Evolutionary conservation across 495 filamentous ascomycete species (phyloP), one percentile per base, ranked within the genome.

Genomic region (Parathielavia hyrcaniae): DNA sequence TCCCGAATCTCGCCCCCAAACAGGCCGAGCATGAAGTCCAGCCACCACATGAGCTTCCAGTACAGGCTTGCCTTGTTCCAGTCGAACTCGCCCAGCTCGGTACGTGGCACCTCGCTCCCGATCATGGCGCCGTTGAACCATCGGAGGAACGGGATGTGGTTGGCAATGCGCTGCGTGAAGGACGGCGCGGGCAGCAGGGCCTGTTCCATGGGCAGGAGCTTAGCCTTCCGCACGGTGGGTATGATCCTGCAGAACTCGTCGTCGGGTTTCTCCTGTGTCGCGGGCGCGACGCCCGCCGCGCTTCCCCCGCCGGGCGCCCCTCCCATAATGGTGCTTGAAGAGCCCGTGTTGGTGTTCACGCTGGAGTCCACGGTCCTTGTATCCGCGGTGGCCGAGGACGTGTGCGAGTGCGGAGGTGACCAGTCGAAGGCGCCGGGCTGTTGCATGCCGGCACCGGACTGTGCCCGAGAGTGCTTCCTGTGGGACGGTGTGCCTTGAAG

Each of bases 51-150:
- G 19, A 81, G 46, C 61, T 77, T 80, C 90, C 90, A 96, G 71
- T 91, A 95, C 43, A 85, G 67, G 57, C 83, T 88, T 4, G 90
- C 90, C 58, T 77, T 81, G 39, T 77, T 79, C 71, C 81, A 86
- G 63, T 96, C 90, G 59, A 95, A 91, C 2, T 81, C 80, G n/a
- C 89, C 90, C 48, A 83, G 75, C n/a, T 91, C 89, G 36, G 77
- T 83, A 43, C 88, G 78, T 40, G 88, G 87, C 20, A 91, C 83
- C 52, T 84, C 81, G 60, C 84, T 84, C 5, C 90, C 90, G 55
- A 95, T 91, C 56, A 93, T 83, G 58, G 89, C 87, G 30, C 86
- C 82, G 5, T 81, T 85, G 61, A 91, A 86, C 81, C 85, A 87
- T 55, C 75, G 79, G 51, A 87, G 64, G 48, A 87, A 72, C 0